phyloP scores from a whole-genome alignment of 73 alveolate genomes.

The Breviolum minutum region DNA sequence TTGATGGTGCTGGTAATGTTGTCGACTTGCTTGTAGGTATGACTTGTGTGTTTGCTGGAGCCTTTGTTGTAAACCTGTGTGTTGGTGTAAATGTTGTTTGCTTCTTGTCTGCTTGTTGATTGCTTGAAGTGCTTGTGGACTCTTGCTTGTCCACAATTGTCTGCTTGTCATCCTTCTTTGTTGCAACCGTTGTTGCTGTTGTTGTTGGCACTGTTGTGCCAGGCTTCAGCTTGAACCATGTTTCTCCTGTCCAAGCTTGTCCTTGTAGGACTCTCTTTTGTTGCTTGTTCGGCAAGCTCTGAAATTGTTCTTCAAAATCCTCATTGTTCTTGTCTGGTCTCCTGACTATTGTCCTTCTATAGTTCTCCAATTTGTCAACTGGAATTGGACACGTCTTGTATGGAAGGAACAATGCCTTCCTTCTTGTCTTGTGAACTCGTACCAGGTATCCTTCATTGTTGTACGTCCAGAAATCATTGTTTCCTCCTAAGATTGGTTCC shows the following conservation, averaged over 20 bases:
- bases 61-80: not conserved
- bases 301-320: not conserved
- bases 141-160: no score
- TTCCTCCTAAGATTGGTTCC: not conserved
- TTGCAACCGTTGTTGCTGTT: not conserved
- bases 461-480: constrained; percentile 6
- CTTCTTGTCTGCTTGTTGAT: not conserved
- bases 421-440: not conserved
- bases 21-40: not conserved
- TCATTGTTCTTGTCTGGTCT: not conserved
- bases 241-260: constrained; percentile 5
- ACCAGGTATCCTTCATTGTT: constrained; percentile 5
- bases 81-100: not conserved
- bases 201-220: not conserved
- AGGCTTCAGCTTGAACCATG: not conserved
- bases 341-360: not conserved
- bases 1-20: not conserved
- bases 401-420: not conserved
- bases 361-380: not conserved
- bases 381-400: not conserved
- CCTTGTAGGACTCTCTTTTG: not conserved
- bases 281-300: not conserved
- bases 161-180: not conserved
- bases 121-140: no score
- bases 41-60: not conserved